Conservation (phyloP, 495 filamentous ascomycete species). For the Neurospora hispaniola region DNA sequence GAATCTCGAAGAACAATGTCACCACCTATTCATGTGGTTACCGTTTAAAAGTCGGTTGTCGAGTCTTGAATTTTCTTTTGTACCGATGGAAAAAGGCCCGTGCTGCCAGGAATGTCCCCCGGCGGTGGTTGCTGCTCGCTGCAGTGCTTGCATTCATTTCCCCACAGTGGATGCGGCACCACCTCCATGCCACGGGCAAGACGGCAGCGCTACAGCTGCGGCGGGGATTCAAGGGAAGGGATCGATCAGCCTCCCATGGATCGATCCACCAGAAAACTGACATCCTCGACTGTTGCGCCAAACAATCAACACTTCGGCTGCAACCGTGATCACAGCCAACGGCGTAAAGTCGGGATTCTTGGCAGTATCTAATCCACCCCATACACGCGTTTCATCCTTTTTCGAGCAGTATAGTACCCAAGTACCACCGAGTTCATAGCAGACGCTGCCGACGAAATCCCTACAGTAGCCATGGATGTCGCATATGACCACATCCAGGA, state of each 20-base stretch:
- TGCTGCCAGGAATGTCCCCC: neutral
- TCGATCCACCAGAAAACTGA: neutral
- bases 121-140: neutral
- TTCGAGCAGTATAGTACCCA: neutral
- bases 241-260: neutral
- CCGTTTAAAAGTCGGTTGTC: neutral
- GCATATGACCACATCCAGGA: constrained; percentile 97
- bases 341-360: neutral
- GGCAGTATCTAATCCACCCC: neutral
- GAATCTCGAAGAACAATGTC: neutral
- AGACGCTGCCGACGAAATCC: neutral
- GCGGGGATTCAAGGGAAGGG: neutral
- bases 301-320: neutral
- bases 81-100: neutral
- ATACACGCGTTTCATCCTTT: neutral
- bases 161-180: neutral
- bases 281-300: neutral
- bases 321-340: neutral
- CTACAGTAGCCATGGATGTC: constrained; percentile 62
- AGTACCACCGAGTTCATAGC: neutral
- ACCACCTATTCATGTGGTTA: neutral
- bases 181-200: neutral
- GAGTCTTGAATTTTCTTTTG: neutral
- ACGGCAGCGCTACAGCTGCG: neutral
- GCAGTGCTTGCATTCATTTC: neutral